phyloP scores from a whole-genome alignment of 2,329 filamentous ascomycete genomes.

The Aureobasidium sp. region DNA sequence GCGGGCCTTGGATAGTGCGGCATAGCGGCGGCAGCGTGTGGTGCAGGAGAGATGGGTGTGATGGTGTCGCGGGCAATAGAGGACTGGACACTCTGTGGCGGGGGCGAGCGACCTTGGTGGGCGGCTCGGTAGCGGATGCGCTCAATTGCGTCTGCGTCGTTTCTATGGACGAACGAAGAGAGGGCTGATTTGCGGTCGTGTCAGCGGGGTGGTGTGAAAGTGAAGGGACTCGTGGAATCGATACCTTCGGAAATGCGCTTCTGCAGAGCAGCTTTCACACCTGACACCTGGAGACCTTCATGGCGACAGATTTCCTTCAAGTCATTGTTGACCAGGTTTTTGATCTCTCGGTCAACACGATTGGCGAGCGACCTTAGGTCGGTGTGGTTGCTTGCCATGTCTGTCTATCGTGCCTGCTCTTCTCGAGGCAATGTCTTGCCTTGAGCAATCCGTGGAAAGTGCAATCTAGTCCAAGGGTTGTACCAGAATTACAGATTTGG shows the following conservation, averaged over 20 bases:
- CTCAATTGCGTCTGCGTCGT: slow-evolving; percentile 32
- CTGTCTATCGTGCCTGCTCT: background rate
- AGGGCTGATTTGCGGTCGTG: slow-evolving; percentile 30
- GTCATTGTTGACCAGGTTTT: slow-evolving; percentile 55
- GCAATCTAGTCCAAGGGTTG: background rate
- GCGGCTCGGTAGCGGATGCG: slow-evolving; percentile 35
- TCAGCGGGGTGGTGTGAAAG: background rate
- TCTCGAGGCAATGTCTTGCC: background rate
- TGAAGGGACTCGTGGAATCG: slow-evolving; percentile 33
- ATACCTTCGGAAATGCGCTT: slow-evolving; percentile 67
- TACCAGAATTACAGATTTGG: background rate
- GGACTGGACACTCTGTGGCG: slow-evolving; percentile 17
- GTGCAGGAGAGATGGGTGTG: slow-evolving; percentile 14
- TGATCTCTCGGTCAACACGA: slow-evolving; percentile 40
- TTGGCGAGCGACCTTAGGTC: slow-evolving; percentile 14
- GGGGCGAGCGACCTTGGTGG: slow-evolving; percentile 35
- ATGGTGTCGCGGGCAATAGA: slow-evolving; percentile 9
- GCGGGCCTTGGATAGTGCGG: background rate
- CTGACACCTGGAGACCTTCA: slow-evolving; percentile 69
- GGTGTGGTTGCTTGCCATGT: background rate
- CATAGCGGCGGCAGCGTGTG: background rate
- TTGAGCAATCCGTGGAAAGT: background rate
- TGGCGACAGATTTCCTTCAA: slow-evolving; percentile 69
- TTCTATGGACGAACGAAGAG: slow-evolving; percentile 27
- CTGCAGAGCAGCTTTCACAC: slow-evolving; percentile 80